Base-by-base conservation (phyloP, 2,329 filamentous ascomycete genomes). In the Colletotrichum truncatum region DNA sequence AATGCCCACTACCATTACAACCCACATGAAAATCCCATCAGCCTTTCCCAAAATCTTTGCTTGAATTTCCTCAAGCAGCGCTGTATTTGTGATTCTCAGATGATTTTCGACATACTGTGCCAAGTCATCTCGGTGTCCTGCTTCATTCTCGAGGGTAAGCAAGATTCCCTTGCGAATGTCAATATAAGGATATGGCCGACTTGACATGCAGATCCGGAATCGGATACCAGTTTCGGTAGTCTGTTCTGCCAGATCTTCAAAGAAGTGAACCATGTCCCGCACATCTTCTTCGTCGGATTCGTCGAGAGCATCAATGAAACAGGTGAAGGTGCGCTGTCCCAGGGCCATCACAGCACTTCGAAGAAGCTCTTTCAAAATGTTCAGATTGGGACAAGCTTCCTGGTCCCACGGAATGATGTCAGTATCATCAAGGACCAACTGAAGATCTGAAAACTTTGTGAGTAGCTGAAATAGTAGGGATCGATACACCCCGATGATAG, bases 11-110 rank as follows among this genome's bases (percentile, higher is more conserved):
- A 82, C 80, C 0, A 83, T 59, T 1, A 76, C 75, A 4, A 78
- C 72, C 80, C 80, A 82, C 34, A 84, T 72, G 41, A 85, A 84
- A 28, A 84, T 72, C 0, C 78, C 77, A 0, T 74, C 70, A 14
- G 80, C 75, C 57, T 78, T 82, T 3, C 73, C 43, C 0, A 76
- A 68, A 2, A 83, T 56, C 10, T 78, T 63, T 0, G 56, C 67
- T 4, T 59, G 34, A 1, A 64, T n/a, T 2, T 58, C 14, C 12
- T 18, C 14, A 16, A n/a, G 3, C 1, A 39, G 28, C 3, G 11
- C 0, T 1, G 30, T 16, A 1, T 45, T 12, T 0, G 9, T 7
- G 0, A 63, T 81, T 56, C 32, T 23, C 0, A 80, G 67, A 16
- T 72, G 70, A 5, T 73, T 70, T 3, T 67, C 55, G 11, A 79